Evolutionary conservation across 176 grass and related monocot genomes (phyloP).

Genomic region (Musa troglodytarum): DNA sequence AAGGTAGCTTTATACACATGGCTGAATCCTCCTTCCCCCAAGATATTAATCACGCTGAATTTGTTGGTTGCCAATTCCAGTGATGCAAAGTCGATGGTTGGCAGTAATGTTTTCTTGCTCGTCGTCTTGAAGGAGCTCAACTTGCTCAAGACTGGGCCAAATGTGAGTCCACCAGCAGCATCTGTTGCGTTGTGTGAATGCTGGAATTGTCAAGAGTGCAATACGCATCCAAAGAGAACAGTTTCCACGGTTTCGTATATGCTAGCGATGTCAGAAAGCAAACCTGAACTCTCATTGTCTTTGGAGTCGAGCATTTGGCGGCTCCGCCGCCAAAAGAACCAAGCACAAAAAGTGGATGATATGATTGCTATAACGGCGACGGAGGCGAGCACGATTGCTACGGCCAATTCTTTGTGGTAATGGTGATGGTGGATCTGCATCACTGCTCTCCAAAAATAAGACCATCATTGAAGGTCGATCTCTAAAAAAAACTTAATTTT

Average conservation of each 20-base stretch:
- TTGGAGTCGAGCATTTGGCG: slow-evolving; percentile 33
- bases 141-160: slow-evolving; percentile 67
- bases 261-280: background rate
- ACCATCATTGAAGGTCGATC: background rate
- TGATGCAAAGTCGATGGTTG: slow-evolving; percentile 53
- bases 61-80: slow-evolving; percentile 59
- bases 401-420: slow-evolving; percentile 59
- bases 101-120: slow-evolving; percentile 61
- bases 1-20: slow-evolving; percentile 74
- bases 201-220: background rate
- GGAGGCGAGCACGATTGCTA: slow-evolving; percentile 45
- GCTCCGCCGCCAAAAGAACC: slow-evolving; percentile 59
- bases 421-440: slow-evolving; percentile 42
- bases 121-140: slow-evolving; percentile 52
- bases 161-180: slow-evolving; percentile 33
- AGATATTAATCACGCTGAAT: slow-evolving; percentile 65
- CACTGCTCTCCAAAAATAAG: slow-evolving; percentile 27
- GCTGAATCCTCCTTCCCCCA: slow-evolving; percentile 74
- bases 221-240: background rate
- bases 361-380: slow-evolving; percentile 57
- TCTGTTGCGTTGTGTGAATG: slow-evolving; percentile 15
- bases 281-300: slow-evolving; percentile 48
- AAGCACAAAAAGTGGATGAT: slow-evolving; percentile 51
- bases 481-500: too few relatives aligned
- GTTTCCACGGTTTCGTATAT: too few relatives aligned